Conservation (phyloP, 805 yeast species). For the Hanseniaspora clermontiae region DNA sequence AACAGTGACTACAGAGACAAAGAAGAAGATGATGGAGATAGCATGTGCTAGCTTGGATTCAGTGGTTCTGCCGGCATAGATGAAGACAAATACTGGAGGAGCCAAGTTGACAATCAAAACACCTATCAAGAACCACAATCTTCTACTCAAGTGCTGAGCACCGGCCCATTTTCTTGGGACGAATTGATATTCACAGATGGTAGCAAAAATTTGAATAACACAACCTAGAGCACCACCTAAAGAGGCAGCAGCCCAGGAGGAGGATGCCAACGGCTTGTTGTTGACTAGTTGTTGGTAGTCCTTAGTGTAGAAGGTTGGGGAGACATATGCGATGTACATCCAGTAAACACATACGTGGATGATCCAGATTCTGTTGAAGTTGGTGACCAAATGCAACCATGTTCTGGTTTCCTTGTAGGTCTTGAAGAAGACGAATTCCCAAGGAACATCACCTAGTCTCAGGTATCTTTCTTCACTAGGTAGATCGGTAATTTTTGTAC, state of each 20-base stretch:
- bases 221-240: constrained; percentile 85
- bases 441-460: constrained; percentile 79
- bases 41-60: constrained; percentile 61
- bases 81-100: constrained; percentile 76
- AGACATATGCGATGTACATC: constrained; percentile 89
- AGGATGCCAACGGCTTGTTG: constrained; percentile 79
- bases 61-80: constrained; percentile 56
- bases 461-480: constrained; percentile 82
- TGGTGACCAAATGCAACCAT: constrained; percentile 90
- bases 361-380: constrained; percentile 97
- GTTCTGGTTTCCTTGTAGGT: constrained; percentile 93
- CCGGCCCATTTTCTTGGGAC: constrained; percentile 99
- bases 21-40: constrained; percentile 76
- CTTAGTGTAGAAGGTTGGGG: constrained; percentile 82
- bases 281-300: constrained; percentile 71
- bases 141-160: constrained; percentile 88
- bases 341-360: constrained; percentile 80
- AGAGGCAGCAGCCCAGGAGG: constrained; percentile 86
- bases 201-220: constrained; percentile 71
- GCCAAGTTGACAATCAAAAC: constrained; percentile 64
- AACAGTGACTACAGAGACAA: constrained; percentile 73
- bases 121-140: constrained; percentile 60
- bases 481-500: constrained; percentile 78
- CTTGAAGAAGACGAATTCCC: constrained; percentile 88
- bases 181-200: constrained; percentile 84